phyloP scores from a whole-genome alignment of 805 yeast species.

The Candida pseudofarinosa region DNA sequence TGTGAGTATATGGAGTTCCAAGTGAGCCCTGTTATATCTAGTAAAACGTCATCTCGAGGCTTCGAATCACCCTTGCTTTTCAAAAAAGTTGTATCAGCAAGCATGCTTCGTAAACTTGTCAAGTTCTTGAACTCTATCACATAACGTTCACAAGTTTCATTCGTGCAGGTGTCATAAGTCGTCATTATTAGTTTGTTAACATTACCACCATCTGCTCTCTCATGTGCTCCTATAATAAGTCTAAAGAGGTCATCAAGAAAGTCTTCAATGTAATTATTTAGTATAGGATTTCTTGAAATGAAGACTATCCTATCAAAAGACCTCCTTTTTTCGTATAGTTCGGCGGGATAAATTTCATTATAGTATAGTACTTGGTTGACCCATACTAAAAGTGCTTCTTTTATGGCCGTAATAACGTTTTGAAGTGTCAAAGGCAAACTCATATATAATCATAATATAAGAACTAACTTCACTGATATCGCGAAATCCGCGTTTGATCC shows the following conservation, averaged over 20 bases:
- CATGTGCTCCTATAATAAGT: constrained; percentile 4
- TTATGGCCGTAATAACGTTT: constrained; percentile 29
- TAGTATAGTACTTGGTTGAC: constrained; percentile 53
- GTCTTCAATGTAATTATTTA: constrained; percentile 40
- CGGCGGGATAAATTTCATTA: constrained; percentile 49
- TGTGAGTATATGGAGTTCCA: constrained; percentile 34
- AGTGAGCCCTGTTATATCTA: constrained; percentile 21
- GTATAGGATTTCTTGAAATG: constrained; percentile 43
- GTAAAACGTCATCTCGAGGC: constrained; percentile 12
- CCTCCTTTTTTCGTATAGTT: constrained; percentile 41
- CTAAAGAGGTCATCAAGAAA: constrained; percentile 6
- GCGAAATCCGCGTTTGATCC: not conserved
- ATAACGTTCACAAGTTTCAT: constrained; percentile 36
- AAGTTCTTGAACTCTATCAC: constrained; percentile 30
- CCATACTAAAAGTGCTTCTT: constrained; percentile 49
- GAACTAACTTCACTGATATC: not conserved
- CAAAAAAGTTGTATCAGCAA: constrained; percentile 13
- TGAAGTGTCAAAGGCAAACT: constrained; percentile 18
- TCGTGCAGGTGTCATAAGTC: constrained; percentile 27
- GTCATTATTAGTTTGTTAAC: constrained; percentile 33
- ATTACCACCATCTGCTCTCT: constrained; percentile 16
- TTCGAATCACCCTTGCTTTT: constrained; percentile 1
- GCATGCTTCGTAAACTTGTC: constrained; percentile 15
- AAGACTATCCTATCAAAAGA: constrained; percentile 41
- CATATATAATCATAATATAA: constrained; percentile 1